These are phyloP conservation scores for Talaromyces sp. DNA, from an alignment of 2,329 filamentous ascomycete genomes.

Conservation along the genomic window DNA sequence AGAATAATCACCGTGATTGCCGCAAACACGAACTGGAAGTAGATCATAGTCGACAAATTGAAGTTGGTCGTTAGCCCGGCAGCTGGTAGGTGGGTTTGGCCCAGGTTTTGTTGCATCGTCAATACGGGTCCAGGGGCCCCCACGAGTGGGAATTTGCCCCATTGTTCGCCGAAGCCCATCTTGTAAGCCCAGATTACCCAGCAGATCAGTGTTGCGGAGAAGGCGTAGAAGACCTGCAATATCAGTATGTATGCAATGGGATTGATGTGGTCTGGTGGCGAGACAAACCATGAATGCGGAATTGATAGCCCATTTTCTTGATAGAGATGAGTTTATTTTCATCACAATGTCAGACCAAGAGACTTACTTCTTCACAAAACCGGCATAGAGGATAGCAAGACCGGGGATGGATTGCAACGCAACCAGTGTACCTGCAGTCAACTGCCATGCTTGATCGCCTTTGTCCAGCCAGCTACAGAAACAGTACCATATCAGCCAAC, in stretches of 20 bases:
- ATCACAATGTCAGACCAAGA: neutral
- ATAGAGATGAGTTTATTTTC: neutral
- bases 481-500: neutral
- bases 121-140: constrained; percentile 48
- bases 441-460: constrained; percentile 53
- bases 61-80: constrained; percentile 43
- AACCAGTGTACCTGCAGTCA: constrained; percentile 50
- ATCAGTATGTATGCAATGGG: neutral
- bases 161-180: constrained; percentile 49
- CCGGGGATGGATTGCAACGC: constrained; percentile 50
- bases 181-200: constrained; percentile 53
- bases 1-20: constrained; percentile 50
- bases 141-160: constrained; percentile 43
- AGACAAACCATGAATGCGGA: constrained; percentile 46
- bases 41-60: constrained; percentile 50
- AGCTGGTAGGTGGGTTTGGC: constrained; percentile 43
- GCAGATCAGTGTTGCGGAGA: constrained; percentile 47
- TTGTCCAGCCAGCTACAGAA: constrained; percentile 35
- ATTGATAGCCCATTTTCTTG: constrained; percentile 48
- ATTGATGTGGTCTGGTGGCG: neutral
- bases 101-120: constrained; percentile 44
- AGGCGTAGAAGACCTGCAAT: constrained; percentile 45
- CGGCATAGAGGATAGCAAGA: constrained; percentile 50
- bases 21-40: constrained; percentile 54
- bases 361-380: constrained; percentile 37